Base-by-base conservation (phyloP, 768 basidiomycete species). In the Mycena polygramma region DNA sequence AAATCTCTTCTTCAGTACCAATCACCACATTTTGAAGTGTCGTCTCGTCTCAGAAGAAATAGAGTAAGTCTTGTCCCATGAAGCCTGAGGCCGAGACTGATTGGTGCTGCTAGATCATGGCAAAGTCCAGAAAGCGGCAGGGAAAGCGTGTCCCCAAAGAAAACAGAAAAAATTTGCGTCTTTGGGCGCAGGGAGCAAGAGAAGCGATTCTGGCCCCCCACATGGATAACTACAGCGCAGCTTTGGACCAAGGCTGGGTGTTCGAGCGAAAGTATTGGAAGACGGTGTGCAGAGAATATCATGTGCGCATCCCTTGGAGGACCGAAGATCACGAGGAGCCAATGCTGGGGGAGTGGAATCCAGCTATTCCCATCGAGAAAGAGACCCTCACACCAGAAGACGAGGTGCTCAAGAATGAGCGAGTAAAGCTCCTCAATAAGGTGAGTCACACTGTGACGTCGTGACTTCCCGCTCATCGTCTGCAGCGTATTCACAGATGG, bases 401-500 rank as follows among this genome's bases (percentile, higher is more conserved):
- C 15, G 22, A 46, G 35, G 36, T 1, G 17, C 17, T 7, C 13
- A 63, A 58, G 45, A 5, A 48, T 22, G 15, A 24, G 45, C 53
- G 60, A 13, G 10, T 68, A 2, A 24, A 54, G n/a, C n/a, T 19
- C 3, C 26, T 62, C n/a, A 45, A 54, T 41, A 37, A n/a, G 14
- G 48, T 53, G 30, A 20, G 17, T 53, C 20, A 35, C 48, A 49
- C 2, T 8, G 6, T 24, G 30, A 30, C 30, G 6, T 30, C 6
- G n/a, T 35, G 26, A 35, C 45, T 10, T 30, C 15, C 10, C 14
- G 7, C 17, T 22, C 49, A 19, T 20, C 36, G 6, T 37, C n/a
- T 4, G 39, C 39, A 69, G 68, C 62, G 68, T 9, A 69, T 69
- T 49, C 43, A 20, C 2, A 53, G 68, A 14, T 69, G 68, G 48